These are phyloP conservation scores for Paraphysoderma sedebokerense DNA, from an alignment of 371 early-diverging fungal genomes.

Conservation along the genomic window DNA sequence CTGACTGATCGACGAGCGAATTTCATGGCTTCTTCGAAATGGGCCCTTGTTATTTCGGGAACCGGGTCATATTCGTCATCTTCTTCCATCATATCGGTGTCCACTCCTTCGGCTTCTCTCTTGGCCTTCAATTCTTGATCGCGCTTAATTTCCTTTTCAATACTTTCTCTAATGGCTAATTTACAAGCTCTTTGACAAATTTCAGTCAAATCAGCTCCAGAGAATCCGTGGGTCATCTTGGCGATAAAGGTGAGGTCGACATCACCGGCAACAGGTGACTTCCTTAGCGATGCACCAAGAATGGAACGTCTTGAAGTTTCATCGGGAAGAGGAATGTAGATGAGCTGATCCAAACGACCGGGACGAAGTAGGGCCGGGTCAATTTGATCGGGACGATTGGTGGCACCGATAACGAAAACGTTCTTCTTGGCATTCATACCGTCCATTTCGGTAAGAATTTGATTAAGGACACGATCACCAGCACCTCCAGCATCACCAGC, in stretches of 20 bases:
- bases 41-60: conserved; percentile 79
- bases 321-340: conserved; percentile 98
- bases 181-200: conserved; percentile 99
- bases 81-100: conserved; percentile 59
- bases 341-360: conserved; percentile 98
- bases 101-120: conserved; percentile 18
- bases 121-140: conserved; percentile 42
- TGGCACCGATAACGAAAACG: conserved; percentile 98
- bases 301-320: conserved; percentile 76
- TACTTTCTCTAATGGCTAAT: conserved; percentile 96
- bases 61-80: conserved; percentile 55
- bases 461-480: conserved; percentile 98
- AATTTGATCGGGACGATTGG: conserved; percentile 98
- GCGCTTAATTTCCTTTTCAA: conserved; percentile 72
- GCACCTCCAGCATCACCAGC: conserved; percentile 91
- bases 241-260: conserved; percentile 83
- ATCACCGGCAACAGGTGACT: conserved; percentile 79
- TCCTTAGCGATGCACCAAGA: conserved; percentile 85
- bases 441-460: conserved; percentile 99
- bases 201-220: conserved; percentile 99
- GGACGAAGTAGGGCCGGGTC: conserved; percentile 93
- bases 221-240: conserved; percentile 89
- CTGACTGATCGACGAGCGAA: conserved; percentile 93
- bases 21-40: conserved; percentile 98
- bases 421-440: conserved; percentile 99